A percentile compares a stretch with the other conserved stretches of the same genome.
phyloP scores from a whole-genome alignment of 352 stramenopile species.

The Hyaloperonospora arabidopsidis region DNA sequence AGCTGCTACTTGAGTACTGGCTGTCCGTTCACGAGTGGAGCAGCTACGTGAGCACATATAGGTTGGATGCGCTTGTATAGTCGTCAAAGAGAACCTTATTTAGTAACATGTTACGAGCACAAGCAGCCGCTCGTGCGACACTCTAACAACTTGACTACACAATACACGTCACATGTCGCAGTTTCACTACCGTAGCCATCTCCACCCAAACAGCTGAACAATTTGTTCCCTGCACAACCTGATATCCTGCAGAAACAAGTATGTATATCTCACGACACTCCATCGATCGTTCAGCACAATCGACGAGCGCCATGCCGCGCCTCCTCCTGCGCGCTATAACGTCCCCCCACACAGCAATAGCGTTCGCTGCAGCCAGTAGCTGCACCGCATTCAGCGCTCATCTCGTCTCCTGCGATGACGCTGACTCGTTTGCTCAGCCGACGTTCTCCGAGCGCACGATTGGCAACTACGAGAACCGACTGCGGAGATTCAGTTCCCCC shows the following conservation, averaged over 20 bases:
- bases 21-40: too few relatives aligned
- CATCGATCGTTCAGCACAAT: conserved; percentile 7
- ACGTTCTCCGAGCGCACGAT: conserved; percentile 75
- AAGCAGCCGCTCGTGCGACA: conserved; percentile 3
- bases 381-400: conserved; percentile 4
- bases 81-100: conserved; percentile 21
- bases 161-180: too few relatives aligned
- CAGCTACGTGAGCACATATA: too few relatives aligned
- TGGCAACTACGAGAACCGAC: conserved; percentile 84
- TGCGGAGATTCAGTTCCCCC: conserved; percentile 76
- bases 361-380: conserved; percentile 10
- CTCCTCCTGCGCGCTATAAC: conserved; percentile 24
- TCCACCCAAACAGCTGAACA: too few relatives aligned
- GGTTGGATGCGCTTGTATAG: too few relatives aligned
- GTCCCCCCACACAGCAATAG: conserved; percentile 6
- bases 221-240: too few relatives aligned
- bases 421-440: conserved; percentile 18
- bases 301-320: conserved; percentile 16
- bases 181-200: too few relatives aligned
- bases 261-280: conserved; percentile 1
- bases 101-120: conserved; percentile 12
- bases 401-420: conserved; percentile 17
- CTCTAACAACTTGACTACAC: too few relatives aligned
- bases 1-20: too few relatives aligned
- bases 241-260: too few relatives aligned